These are phyloP conservation scores for Urtica urens DNA, from an alignment of 306 rosid genomes.

Conservation along the genomic window DNA sequence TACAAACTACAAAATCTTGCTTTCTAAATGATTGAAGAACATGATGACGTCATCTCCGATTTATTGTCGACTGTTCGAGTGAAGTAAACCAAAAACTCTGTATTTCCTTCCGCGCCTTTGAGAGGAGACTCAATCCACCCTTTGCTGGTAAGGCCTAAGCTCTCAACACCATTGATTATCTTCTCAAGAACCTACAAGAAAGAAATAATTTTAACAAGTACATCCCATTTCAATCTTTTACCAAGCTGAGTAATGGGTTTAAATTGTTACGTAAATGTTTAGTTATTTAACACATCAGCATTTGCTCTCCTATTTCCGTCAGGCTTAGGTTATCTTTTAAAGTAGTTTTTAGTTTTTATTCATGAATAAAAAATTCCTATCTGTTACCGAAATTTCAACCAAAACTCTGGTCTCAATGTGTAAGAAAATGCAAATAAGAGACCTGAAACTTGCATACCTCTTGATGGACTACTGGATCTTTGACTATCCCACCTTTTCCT, in stretches of 20 bases:
- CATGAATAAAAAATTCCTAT: too few species aligned
- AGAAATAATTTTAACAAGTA: neutral
- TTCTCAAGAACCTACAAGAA: constrained; percentile 67
- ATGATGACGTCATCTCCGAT: too few species aligned
- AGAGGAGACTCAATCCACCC: constrained; percentile 92
- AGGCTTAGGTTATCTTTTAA: too few species aligned
- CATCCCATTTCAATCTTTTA: neutral
- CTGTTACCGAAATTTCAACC: too few species aligned
- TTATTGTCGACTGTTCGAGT: constrained; percentile 23
- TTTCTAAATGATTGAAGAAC: too few species aligned
- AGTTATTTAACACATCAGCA: neutral
- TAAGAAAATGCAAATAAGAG: too few species aligned
- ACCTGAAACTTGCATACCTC: constrained; percentile 35
- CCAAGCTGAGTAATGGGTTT: neutral
- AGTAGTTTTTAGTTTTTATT: too few species aligned
- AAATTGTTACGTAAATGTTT: neutral
- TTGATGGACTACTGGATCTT: constrained; percentile 41
- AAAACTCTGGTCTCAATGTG: too few species aligned
- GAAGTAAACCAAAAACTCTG: constrained; percentile 77
- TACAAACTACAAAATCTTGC: too few species aligned
- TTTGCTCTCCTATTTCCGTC: too few species aligned
- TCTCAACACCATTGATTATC: constrained; percentile 72
- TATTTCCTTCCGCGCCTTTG: constrained; percentile 90
- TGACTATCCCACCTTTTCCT: constrained; percentile 42
- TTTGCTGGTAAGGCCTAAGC: constrained; percentile 56